A percentile compares a stretch with the other conserved stretches of the same genome.
These are phyloP conservation scores for Eimeria maxima DNA, from an alignment of 169 alveolate genomes.

Conservation along the genomic window DNA sequence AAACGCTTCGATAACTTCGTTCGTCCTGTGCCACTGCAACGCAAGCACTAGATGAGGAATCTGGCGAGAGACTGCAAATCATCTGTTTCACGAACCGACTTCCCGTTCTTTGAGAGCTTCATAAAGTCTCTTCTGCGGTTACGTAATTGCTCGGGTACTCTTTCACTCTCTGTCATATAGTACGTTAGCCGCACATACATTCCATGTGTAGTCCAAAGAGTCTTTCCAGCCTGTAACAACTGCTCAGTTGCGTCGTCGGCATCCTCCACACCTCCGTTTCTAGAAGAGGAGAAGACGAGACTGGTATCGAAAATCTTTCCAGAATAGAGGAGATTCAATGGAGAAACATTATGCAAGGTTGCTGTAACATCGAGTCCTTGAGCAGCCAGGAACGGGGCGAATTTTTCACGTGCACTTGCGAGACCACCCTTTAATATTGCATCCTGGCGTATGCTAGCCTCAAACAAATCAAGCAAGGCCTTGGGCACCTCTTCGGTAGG, in stretches of 20 bases:
- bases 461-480: background rate
- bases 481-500: background rate
- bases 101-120: background rate
- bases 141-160: background rate
- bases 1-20: background rate
- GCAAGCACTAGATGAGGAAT: background rate
- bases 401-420: background rate
- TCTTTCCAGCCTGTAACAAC: background rate
- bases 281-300: background rate
- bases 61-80: slow-evolving; percentile 7
- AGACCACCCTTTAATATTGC: background rate
- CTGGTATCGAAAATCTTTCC: background rate
- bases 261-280: no score
- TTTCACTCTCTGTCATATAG: background rate
- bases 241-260: background rate
- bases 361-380: background rate
- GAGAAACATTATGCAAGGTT: background rate
- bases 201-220: background rate
- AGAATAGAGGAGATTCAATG: background rate
- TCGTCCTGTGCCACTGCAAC: background rate
- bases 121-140: background rate
- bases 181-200: background rate
- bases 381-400: background rate
- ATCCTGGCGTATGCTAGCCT: background rate
- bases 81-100: background rate